Evolutionary conservation across 345 rosid species (phyloP).

Genomic region (Populus ilicifolia): DNA sequence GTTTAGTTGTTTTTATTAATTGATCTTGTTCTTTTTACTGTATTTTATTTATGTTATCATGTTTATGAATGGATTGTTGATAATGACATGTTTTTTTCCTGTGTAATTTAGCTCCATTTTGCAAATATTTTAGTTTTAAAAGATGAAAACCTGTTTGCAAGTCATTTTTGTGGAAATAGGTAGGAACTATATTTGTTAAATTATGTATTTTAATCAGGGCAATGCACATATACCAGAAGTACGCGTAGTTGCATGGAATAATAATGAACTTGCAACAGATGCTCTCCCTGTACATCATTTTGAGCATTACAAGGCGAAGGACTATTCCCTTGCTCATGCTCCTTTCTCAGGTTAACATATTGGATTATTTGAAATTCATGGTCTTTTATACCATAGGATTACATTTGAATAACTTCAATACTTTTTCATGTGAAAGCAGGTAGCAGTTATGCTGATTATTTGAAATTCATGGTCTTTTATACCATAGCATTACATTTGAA

Average conservation of each 20-base stretch:
- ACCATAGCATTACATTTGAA: constrained; percentile 18
- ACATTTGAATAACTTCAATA: constrained; percentile 17
- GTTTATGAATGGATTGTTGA: background rate
- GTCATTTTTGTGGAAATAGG: background rate
- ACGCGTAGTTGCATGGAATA: constrained; percentile 86
- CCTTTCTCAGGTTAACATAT: constrained; percentile 82
- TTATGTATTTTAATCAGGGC: constrained; percentile 51
- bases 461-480: constrained; percentile 14
- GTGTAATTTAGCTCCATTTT: background rate
- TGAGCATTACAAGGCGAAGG: constrained; percentile 97
- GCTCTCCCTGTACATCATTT: constrained; percentile 94
- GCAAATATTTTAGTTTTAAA: background rate
- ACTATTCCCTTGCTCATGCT: constrained; percentile 93
- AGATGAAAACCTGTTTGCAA: background rate
- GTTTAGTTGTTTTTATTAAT: background rate
- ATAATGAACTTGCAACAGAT: constrained; percentile 96
- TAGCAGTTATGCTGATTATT: constrained; percentile 75
- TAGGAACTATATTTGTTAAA: constrained; percentile 3
- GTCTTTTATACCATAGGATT: constrained; percentile 15
- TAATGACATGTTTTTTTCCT: background rate
- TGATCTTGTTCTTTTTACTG: background rate
- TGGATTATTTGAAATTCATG: constrained; percentile 15
- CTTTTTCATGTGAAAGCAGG: constrained; percentile 47
- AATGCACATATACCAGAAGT: constrained; percentile 98
- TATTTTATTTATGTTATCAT: background rate